Base-by-base conservation (phyloP, 768 basidiomycete genomes). In the Trametes elegans region DNA sequence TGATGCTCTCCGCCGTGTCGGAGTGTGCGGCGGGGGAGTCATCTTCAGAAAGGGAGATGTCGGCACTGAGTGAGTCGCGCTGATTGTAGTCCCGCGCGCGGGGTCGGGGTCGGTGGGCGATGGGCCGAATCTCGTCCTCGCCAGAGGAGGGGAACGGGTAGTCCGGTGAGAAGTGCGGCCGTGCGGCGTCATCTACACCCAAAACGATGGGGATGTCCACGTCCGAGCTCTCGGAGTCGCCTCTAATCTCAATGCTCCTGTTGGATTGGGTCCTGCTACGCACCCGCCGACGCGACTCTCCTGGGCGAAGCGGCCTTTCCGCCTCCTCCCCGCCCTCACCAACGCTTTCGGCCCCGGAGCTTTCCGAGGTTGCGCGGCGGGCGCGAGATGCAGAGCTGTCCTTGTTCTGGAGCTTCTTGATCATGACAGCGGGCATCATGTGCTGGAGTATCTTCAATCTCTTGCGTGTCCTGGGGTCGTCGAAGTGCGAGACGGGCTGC, bases 141-240 rank as follows among this genome's bases (percentile, higher is more conserved):
- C 35, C 43, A 5, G 46, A 44, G 1, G 52, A 48, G 18, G 28
- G 32, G 27, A 3, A 41, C 43, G 2, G 40, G 29, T 27, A n/a
- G 3, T 38, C 27, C 41, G 50, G 40, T 18, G 26, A 23, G 29
- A 32, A 29, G 5, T 42, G 21, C 6, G 35, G 36, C 14, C 21
- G 8, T n/a, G 14, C 28, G 10, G 43, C 6, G 10, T 9, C 41
- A 27, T 44, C 16, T 21, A 24, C 27, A 23, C 38, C 47, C 9
- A 39, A 34, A 8, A 43, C 38, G 34, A 45, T 40, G 7, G 32
- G 34, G 11, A 49, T 39, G 26, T 59, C 55, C 27, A 48, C 64
- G 29, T 80, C 78, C 21, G 79, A 79, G 68, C 83, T 86, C 64
- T 88, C 85, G 1, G 83, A 67, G 59, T 88, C 87, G 7, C 85